A percentile compares a stretch with the other conserved stretches of the same genome.
Evolutionary conservation across 441 rosid genomes (phyloP).

Genomic region (Bocquillonia castaneifolia): DNA sequence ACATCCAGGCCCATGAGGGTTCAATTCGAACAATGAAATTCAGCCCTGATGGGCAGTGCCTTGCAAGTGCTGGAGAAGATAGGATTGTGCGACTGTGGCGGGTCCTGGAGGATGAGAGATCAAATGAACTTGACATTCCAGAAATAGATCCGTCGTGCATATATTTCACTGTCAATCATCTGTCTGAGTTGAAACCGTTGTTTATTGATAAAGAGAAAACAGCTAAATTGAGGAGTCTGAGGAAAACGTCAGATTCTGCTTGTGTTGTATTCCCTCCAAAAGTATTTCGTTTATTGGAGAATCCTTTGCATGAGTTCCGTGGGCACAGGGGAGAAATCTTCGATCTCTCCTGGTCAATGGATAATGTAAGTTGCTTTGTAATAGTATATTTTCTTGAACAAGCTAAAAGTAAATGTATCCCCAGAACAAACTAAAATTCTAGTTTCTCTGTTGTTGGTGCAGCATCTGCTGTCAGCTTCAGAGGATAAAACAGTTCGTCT

Average conservation of each 20-base stretch:
- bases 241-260: slow-evolving; percentile 47
- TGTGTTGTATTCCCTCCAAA: slow-evolving; percentile 73
- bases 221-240: slow-evolving; percentile 40
- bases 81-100: slow-evolving; percentile 66
- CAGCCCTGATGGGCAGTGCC: slow-evolving; percentile 67
- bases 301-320: slow-evolving; percentile 60
- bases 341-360: slow-evolving; percentile 85
- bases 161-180: slow-evolving; percentile 57
- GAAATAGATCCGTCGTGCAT: slow-evolving; percentile 56
- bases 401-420: slow-evolving; percentile 38
- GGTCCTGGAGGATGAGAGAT: slow-evolving; percentile 54
- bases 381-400: slow-evolving; percentile 13
- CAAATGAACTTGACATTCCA: slow-evolving; percentile 40
- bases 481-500: slow-evolving; percentile 57
- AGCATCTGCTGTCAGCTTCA: slow-evolving; percentile 51
- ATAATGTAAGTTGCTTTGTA: slow-evolving; percentile 41
- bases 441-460: slow-evolving; percentile 19
- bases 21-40: slow-evolving; percentile 81
- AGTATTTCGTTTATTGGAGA: slow-evolving; percentile 57
- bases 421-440: slow-evolving; percentile 30
- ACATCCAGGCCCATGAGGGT: slow-evolving; percentile 65
- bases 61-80: slow-evolving; percentile 87
- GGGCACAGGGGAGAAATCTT: slow-evolving; percentile 70
- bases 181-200: slow-evolving; percentile 45
- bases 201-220: slow-evolving; percentile 44